phyloP scores from a whole-genome alignment of 192 early-diverging fungal genomes.

The Endogone sp. region DNA sequence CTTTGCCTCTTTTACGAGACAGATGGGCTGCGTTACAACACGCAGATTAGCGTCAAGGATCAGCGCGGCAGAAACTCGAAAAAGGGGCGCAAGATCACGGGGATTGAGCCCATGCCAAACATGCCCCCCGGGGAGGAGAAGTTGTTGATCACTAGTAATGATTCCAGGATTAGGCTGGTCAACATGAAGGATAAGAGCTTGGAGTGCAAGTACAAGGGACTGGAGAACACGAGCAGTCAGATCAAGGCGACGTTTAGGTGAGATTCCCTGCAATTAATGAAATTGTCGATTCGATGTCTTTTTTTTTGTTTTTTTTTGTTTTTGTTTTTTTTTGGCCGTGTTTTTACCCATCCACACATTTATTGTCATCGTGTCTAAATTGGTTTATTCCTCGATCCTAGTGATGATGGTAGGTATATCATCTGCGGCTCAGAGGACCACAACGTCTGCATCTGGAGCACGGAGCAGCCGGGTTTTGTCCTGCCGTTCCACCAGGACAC shows the following conservation, averaged over 20 bases:
- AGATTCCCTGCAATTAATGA: background rate
- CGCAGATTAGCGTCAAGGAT: conserved; percentile 64
- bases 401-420: conserved; percentile 74
- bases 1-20: conserved; percentile 82
- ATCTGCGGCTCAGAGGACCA: conserved; percentile 81
- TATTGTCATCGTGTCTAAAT: background rate
- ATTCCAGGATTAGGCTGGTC: conserved; percentile 79
- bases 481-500: background rate
- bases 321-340: background rate
- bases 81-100: conserved; percentile 77
- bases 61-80: conserved; percentile 49
- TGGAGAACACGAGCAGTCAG: conserved; percentile 64
- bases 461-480: conserved; percentile 31
- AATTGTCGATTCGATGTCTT: background rate
- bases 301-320: background rate
- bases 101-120: conserved; percentile 65
- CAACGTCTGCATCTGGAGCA: conserved; percentile 70
- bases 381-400: conserved; percentile 11
- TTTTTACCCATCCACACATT: too few species aligned
- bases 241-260: conserved; percentile 72
- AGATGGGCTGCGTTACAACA: conserved; percentile 74
- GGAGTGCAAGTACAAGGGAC: conserved; percentile 79
- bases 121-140: conserved; percentile 55
- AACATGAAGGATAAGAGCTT: conserved; percentile 72
- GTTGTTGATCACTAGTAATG: conserved; percentile 73